phyloP scores from a whole-genome alignment of 2,329 filamentous ascomycete genomes.

The Nemania abortiva region DNA sequence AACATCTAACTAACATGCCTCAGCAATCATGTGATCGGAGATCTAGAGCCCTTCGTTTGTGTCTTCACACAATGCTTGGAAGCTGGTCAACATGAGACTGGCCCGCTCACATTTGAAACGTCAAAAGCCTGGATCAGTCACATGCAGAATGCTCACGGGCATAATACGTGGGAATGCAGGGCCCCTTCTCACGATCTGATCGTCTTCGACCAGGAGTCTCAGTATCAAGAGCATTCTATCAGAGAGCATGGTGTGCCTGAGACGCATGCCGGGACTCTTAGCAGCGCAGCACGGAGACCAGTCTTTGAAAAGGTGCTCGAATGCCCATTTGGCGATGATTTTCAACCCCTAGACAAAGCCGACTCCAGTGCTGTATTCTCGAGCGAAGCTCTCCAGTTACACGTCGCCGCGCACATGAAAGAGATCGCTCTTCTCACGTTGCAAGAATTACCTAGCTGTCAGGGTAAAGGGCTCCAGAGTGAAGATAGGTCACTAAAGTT shows the following conservation, averaged over 20 bases:
- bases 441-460: conserved; percentile 22
- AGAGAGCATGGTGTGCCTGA: conserved; percentile 24
- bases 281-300: conserved; percentile 18
- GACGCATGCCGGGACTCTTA: conserved; percentile 7
- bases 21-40: conserved; percentile 26
- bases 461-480: no score
- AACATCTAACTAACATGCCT: neutral
- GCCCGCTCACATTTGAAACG: conserved; percentile 23
- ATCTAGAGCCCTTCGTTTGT: conserved; percentile 31
- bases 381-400: conserved; percentile 25
- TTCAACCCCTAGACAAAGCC: neutral
- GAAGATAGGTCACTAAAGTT: no score
- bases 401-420: conserved; percentile 29
- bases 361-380: conserved; percentile 8
- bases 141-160: conserved; percentile 27
- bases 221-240: conserved; percentile 15
- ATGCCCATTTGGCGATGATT: conserved; percentile 35
- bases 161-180: conserved; percentile 30
- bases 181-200: conserved; percentile 19
- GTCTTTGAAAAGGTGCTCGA: conserved; percentile 10
- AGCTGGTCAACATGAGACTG: conserved; percentile 3
- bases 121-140: conserved; percentile 29
- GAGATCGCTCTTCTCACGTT: conserved; percentile 29
- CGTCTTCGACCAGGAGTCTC: conserved; percentile 5
- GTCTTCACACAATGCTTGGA: conserved; percentile 12